Evolutionary conservation across 2,329 filamentous ascomycete genomes (phyloP).

Genomic region (Fusarium virguliforme): DNA sequence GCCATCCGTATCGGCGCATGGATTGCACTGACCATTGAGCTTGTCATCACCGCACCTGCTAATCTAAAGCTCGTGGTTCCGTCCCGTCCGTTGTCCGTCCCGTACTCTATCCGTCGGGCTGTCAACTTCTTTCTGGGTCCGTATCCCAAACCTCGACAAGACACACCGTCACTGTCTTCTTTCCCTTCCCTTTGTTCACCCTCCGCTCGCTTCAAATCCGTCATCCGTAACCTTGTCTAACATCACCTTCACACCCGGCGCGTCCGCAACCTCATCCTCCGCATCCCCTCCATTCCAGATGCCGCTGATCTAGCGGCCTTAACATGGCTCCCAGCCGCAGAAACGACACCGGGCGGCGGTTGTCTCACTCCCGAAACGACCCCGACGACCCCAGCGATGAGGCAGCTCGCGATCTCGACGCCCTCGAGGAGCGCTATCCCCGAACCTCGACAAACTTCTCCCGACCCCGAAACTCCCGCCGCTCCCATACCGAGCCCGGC

Average conservation of each 20-base stretch:
- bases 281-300: constrained; percentile 44
- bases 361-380: constrained; percentile 31
- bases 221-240: background rate
- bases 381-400: constrained; percentile 36
- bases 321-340: constrained; percentile 52
- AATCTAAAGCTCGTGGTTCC: constrained; percentile 18
- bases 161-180: constrained; percentile 26
- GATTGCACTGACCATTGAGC: constrained; percentile 21
- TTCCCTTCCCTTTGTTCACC: background rate
- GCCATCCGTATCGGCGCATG: constrained; percentile 9
- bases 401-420: constrained; percentile 44
- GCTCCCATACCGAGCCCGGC: constrained; percentile 36
- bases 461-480: constrained; percentile 37
- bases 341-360: constrained; percentile 43
- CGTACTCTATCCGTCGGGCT: background rate
- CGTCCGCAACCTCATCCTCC: constrained; percentile 27
- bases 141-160: constrained; percentile 36
- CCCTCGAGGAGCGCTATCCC: constrained; percentile 48
- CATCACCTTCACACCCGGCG: constrained; percentile 12
- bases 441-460: constrained; percentile 40
- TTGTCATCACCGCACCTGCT: constrained; percentile 5
- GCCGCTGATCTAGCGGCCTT: constrained; percentile 43
- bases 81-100: background rate
- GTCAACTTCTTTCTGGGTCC: constrained; percentile 15
- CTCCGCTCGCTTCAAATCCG: background rate